Conservation (phyloP, 192 early-diverging fungal species). For the Dissophora ornata region DNA sequence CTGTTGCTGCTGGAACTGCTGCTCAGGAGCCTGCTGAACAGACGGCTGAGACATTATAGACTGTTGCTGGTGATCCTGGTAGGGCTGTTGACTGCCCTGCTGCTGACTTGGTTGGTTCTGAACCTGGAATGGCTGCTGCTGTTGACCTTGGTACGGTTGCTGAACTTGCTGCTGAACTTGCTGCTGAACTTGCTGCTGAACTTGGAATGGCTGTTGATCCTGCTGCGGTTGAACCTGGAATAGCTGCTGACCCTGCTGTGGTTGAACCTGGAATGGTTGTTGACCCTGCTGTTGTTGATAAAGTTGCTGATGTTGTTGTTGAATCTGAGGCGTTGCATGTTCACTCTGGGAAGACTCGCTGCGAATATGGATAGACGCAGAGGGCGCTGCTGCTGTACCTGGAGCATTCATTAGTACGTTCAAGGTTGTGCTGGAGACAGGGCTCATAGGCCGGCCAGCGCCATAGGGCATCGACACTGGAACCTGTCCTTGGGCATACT, state of each 20-base stretch:
- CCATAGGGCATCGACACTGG: background rate
- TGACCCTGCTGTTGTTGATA: slow-evolving; percentile 14
- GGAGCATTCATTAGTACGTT: background rate
- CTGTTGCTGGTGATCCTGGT: slow-evolving; percentile 2
- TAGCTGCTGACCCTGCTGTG: slow-evolving; percentile 10
- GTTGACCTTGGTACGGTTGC: background rate
- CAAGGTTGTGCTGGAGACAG: background rate
- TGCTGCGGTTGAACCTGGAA: background rate
- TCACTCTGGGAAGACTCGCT: slow-evolving; percentile 9
- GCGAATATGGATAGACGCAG: slow-evolving; percentile 3
- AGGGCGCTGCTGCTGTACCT: background rate
- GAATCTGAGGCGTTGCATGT: slow-evolving; percentile 1
- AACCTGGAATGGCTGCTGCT: slow-evolving; percentile 4
- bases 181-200: background rate
- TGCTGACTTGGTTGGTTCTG: background rate
- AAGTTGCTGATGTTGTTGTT: slow-evolving; percentile 14
- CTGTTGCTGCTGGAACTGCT: slow-evolving; percentile 2
- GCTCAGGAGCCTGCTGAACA: slow-evolving; percentile 1
- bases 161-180: background rate
- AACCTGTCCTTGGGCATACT: slow-evolving; percentile 7
- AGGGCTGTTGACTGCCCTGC: slow-evolving; percentile 2
- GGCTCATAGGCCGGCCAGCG: background rate
- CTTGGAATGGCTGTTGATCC: background rate
- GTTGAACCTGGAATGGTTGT: background rate
- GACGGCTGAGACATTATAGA: too few species aligned